These are phyloP conservation scores for Leucocoprinus sp. DNA, from an alignment of 768 basidiomycete species.

Conservation along the genomic window DNA sequence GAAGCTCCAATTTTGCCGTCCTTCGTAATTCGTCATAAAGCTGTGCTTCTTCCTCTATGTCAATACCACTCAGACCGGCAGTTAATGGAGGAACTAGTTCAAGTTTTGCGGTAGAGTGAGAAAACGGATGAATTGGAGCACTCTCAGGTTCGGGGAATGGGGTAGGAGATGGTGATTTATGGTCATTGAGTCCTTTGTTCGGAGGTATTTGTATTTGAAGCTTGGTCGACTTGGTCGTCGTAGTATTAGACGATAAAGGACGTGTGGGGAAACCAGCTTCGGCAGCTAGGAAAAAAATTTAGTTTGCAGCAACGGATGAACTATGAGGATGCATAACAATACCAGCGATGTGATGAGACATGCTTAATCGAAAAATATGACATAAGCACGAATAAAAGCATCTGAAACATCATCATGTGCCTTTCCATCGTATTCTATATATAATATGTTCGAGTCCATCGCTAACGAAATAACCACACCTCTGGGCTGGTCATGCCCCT, in stretches of 20 bases:
- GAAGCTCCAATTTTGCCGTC: slow-evolving; percentile 21
- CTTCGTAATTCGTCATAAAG: slow-evolving; percentile 59
- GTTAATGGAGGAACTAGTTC: slow-evolving; percentile 37
- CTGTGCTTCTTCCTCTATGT: slow-evolving; percentile 59
- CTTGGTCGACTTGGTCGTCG: neutral
- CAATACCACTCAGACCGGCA: slow-evolving; percentile 33
- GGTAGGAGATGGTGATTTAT: neutral
- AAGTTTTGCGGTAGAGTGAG: slow-evolving; percentile 36
- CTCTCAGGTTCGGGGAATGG: slow-evolving; percentile 7
- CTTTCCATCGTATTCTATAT: too few species aligned
- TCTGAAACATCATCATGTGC: too few species aligned
- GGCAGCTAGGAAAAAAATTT: neutral
- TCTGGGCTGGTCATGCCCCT: neutral
- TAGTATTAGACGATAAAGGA: neutral
- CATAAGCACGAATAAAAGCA: neutral
- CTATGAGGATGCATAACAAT: too few species aligned
- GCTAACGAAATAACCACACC: neutral
- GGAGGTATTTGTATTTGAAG: slow-evolving; percentile 5
- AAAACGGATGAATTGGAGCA: slow-evolving; percentile 33
- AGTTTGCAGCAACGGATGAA: too few species aligned
- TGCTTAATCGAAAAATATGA: too few species aligned
- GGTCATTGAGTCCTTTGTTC: neutral
- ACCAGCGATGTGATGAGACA: too few species aligned
- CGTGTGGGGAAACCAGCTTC: slow-evolving; percentile 8
- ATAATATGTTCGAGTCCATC: too few species aligned